Evolutionary conservation across 768 basidiomycete genomes (phyloP).

Genomic region (Neoboletus magnificus): DNA sequence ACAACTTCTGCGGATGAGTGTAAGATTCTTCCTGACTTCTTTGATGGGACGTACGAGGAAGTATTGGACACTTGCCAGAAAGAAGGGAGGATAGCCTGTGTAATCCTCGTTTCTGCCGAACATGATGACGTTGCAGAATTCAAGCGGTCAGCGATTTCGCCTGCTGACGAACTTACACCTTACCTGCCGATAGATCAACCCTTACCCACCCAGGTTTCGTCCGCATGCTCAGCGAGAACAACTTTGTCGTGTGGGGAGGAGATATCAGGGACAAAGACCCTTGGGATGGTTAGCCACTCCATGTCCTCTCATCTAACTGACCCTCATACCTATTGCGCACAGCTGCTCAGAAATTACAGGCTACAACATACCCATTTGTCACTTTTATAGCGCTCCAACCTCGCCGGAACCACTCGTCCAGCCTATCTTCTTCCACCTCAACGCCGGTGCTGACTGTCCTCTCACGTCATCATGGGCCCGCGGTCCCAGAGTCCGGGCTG

Average conservation of each 20-base stretch:
- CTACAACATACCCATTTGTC: slow-evolving; percentile 90
- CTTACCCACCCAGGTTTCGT: slow-evolving; percentile 74
- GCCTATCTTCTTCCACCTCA: slow-evolving; percentile 33
- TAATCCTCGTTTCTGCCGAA: slow-evolving; percentile 82
- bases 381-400: slow-evolving; percentile 90
- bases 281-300: slow-evolving; percentile 55
- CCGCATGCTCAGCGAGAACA: slow-evolving; percentile 63
- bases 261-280: slow-evolving; percentile 82
- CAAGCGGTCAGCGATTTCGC: slow-evolving; percentile 55
- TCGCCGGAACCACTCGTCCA: slow-evolving; percentile 40
- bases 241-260: slow-evolving; percentile 87
- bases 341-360: slow-evolving; percentile 73
- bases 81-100: slow-evolving; percentile 71
- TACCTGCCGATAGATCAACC: slow-evolving; percentile 48
- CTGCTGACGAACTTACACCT: not conserved
- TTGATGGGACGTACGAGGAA: slow-evolving; percentile 75
- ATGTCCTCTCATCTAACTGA: not conserved
- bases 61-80: slow-evolving; percentile 67
- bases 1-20: slow-evolving; percentile 32
- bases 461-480: slow-evolving; percentile 76
- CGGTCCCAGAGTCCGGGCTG: slow-evolving; percentile 44
- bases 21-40: slow-evolving; percentile 77
- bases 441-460: slow-evolving; percentile 70
- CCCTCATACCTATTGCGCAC: slow-evolving; percentile 2
- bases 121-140: slow-evolving; percentile 89